Conservation (phyloP, 2,329 filamentous ascomycete genomes). For the Exophiala sideris region DNA sequence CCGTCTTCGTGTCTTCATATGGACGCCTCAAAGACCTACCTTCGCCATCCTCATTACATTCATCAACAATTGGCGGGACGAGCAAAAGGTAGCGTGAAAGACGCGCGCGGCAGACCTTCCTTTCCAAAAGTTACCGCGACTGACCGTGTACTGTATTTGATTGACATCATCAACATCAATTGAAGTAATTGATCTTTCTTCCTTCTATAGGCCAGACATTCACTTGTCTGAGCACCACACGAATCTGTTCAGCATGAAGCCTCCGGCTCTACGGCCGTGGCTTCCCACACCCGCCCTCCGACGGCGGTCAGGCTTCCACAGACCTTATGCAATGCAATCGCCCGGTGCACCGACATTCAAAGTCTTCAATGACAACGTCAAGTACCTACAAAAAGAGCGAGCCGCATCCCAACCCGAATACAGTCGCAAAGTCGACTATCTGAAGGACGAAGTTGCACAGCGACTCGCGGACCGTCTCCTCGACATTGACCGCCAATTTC, state of each 20-base stretch:
- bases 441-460: slow-evolving; percentile 86
- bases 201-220: slow-evolving; percentile 18
- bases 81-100: no score
- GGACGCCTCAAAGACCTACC: no score
- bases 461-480: slow-evolving; percentile 82
- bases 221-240: slow-evolving; percentile 20
- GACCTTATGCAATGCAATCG: slow-evolving; percentile 71
- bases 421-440: slow-evolving; percentile 81
- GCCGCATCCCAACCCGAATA: slow-evolving; percentile 66
- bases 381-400: slow-evolving; percentile 89
- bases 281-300: slow-evolving; percentile 19
- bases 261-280: slow-evolving; percentile 18
- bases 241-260: slow-evolving; percentile 19
- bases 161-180: slow-evolving; percentile 15
- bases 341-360: slow-evolving; percentile 75
- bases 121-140: no score
- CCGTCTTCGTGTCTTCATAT: no score
- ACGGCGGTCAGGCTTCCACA: slow-evolving; percentile 17
- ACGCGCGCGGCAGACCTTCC: no score
- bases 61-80: no score
- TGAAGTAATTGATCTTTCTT: not conserved
- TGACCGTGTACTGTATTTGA: not conserved
- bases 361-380: slow-evolving; percentile 84
- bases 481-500: slow-evolving; percentile 87
- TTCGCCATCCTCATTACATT: no score